Conservation (phyloP, 345 rosid species). For the Bruguiera parviflora region DNA sequence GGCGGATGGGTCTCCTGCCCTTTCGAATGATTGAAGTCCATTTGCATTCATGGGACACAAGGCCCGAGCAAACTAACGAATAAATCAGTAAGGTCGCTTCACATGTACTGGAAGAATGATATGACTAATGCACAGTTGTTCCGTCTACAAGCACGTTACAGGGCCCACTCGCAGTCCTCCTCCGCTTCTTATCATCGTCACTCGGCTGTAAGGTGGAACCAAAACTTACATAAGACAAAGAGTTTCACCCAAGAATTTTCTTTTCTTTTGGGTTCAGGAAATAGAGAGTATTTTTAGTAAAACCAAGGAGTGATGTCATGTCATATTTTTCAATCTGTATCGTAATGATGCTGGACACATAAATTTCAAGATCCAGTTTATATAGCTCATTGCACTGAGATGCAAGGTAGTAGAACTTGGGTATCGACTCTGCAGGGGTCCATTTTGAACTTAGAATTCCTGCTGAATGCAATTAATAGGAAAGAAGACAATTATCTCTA, state of each 20-base stretch:
- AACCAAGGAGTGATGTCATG: background rate
- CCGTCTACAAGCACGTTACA: conserved; percentile 48
- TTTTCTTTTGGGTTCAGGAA: background rate
- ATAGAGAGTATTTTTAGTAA: background rate
- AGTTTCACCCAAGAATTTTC: background rate
- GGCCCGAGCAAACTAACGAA: background rate
- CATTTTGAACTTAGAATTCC: too few species aligned
- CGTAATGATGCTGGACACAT: too few species aligned
- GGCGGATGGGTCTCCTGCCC: background rate
- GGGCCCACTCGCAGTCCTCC: conserved; percentile 23
- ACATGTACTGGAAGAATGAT: conserved; percentile 1
- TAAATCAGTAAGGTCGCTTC: background rate
- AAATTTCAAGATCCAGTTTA: too few species aligned
- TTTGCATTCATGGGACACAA: background rate
- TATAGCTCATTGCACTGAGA: too few species aligned
- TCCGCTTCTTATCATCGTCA: conserved; percentile 40
- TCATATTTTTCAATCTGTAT: background rate
- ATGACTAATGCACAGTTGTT: background rate
- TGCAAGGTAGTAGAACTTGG: too few species aligned
- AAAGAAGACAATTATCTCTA: too few species aligned
- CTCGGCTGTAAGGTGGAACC: conserved; percentile 32
- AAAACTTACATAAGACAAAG: conserved; percentile 1
- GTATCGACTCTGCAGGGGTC: too few species aligned
- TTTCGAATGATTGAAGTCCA: background rate
- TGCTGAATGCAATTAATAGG: too few species aligned